Evolutionary conservation across 2,329 filamentous ascomycete species (phyloP).

Genomic region (Chrysoporthe puriensis): DNA sequence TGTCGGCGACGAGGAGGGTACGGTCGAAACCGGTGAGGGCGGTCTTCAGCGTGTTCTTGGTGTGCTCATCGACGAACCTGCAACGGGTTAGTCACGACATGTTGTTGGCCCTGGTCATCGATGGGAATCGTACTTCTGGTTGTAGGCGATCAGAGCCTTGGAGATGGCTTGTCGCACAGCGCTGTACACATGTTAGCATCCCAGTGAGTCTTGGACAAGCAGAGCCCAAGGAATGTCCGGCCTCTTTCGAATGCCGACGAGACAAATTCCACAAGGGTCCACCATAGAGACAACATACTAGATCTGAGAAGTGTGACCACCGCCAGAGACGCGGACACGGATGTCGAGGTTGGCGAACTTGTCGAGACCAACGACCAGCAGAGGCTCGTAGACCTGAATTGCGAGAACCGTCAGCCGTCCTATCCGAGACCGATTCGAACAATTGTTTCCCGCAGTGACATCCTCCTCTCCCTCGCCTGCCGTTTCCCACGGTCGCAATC

Average conservation of each 20-base stretch:
- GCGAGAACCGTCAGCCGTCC: constrained; percentile 29
- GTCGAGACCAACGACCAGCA: constrained; percentile 95
- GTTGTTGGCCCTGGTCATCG: neutral
- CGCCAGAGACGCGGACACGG: constrained; percentile 92
- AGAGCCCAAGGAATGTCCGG: neutral
- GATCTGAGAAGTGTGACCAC: constrained; percentile 96
- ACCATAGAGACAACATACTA: constrained; percentile 42
- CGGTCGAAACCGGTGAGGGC: constrained; percentile 77
- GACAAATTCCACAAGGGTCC: neutral
- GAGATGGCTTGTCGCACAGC: constrained; percentile 98
- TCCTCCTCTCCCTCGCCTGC: constrained; percentile 13
- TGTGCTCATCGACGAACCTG: constrained; percentile 94
- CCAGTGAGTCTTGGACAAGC: neutral
- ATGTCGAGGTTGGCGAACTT: constrained; percentile 98
- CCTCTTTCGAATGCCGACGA: neutral
- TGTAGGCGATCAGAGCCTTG: constrained; percentile 97
- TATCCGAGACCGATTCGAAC: neutral
- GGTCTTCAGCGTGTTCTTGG: constrained; percentile 99
- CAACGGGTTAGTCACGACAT: neutral
- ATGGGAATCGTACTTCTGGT: constrained; percentile 24
- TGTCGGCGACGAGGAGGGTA: constrained; percentile 92
- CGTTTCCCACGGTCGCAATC: neutral
- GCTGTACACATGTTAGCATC: constrained; percentile 34
- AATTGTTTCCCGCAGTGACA: neutral
- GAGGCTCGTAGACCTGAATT: constrained; percentile 88